Percentiles rank a stretch among this genome's conserved stretches.
These are phyloP conservation scores for Syncephalis fuscata DNA, from an alignment of 371 early-diverging fungal species.

Conservation along the genomic window DNA sequence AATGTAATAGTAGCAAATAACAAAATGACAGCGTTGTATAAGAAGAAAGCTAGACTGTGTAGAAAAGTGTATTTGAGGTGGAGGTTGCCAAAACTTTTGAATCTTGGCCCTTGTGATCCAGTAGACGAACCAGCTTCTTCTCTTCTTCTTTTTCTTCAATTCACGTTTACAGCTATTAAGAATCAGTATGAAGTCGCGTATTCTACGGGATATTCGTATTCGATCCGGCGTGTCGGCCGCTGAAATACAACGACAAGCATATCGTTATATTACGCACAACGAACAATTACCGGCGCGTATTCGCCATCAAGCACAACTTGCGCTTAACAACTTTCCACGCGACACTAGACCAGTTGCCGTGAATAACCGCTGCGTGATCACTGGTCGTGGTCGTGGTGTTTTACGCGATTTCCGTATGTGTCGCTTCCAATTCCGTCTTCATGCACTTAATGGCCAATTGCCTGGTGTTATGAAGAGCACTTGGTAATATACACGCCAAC, in stretches of 20 bases:
- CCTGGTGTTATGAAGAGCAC: slow-evolving; percentile 71
- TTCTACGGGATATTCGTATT: slow-evolving; percentile 58
- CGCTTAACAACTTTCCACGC: slow-evolving; percentile 54
- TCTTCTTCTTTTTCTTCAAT: too few species aligned
- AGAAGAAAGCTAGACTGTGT: too few species aligned
- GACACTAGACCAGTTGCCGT: slow-evolving; percentile 47
- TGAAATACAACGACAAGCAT: slow-evolving; percentile 61
- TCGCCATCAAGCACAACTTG: slow-evolving; percentile 69
- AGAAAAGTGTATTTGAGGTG: too few species aligned
- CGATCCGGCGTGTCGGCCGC: slow-evolving; percentile 47
- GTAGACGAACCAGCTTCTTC: too few species aligned
- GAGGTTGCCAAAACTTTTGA: too few species aligned
- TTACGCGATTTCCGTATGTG: slow-evolving; percentile 64
- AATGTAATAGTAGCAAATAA: too few species aligned
- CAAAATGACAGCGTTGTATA: too few species aligned
- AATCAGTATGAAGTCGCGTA: slow-evolving; percentile 14
- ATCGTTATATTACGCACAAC: slow-evolving; percentile 65
- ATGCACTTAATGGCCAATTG: slow-evolving; percentile 64
- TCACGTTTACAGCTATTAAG: too few species aligned
- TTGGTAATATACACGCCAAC: slow-evolving; percentile 33
- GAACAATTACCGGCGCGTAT: slow-evolving; percentile 54
- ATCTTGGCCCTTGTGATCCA: too few species aligned
- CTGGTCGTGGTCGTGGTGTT: slow-evolving; percentile 72
- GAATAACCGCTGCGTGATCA: slow-evolving; percentile 61
- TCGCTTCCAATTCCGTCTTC: slow-evolving; percentile 66